phyloP scores from a whole-genome alignment of 495 filamentous ascomycete genomes.

The Tuber umbilicatum region DNA sequence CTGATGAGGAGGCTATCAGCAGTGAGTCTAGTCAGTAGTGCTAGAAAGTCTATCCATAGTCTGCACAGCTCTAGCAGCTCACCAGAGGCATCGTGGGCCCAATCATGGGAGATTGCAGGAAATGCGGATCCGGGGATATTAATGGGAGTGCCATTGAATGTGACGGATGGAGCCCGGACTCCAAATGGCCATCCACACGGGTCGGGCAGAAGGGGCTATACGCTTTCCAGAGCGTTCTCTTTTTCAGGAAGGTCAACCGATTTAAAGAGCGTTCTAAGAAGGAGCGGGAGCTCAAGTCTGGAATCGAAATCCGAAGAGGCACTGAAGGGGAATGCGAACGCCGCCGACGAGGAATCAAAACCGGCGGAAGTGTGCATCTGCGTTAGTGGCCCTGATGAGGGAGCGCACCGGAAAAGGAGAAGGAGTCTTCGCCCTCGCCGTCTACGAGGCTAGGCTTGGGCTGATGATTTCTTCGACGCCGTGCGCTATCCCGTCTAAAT shows the following conservation, averaged over 20 bases:
- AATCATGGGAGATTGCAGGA: constrained; percentile 16
- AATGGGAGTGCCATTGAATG: constrained; percentile 16
- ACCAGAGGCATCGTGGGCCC: constrained; percentile 29
- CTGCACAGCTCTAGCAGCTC: constrained; percentile 33
- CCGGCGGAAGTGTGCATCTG: neutral
- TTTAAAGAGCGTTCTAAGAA: constrained; percentile 2
- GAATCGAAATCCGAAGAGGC: neutral
- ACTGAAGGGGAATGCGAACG: neutral
- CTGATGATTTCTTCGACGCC: neutral
- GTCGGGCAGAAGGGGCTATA: constrained; percentile 22
- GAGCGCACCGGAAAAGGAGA: neutral
- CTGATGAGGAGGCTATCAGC: constrained; percentile 32
- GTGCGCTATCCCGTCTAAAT: neutral
- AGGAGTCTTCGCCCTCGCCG: neutral
- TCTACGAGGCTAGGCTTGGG: neutral
- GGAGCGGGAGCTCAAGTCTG: neutral
- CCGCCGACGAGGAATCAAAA: neutral
- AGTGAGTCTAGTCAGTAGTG: constrained; percentile 32
- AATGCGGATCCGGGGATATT: constrained; percentile 16
- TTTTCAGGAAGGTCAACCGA: constrained; percentile 15
- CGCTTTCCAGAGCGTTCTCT: constrained; percentile 24
- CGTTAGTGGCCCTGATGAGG: neutral
- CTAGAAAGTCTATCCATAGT: constrained; percentile 35
- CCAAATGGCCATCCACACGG: constrained; percentile 2
- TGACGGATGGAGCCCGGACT: constrained; percentile 9